phyloP scores from a whole-genome alignment of 1,139 yeast genomes.

The Suhomyces bokatorum region DNA sequence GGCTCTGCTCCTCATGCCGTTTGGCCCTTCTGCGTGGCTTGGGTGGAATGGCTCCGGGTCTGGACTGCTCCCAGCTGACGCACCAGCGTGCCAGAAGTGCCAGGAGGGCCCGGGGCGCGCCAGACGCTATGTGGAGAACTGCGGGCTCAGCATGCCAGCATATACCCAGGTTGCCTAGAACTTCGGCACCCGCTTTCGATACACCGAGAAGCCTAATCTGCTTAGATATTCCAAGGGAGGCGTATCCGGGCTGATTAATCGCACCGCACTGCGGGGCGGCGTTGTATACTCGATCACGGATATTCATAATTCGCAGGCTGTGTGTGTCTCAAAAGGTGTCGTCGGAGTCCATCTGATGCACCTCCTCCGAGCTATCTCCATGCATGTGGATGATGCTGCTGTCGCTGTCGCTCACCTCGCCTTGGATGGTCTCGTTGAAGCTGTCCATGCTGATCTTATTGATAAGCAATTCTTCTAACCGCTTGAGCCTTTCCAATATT shows the following conservation, averaged over 20 bases:
- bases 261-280: not conserved
- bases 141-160: not conserved
- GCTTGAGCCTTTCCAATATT: conserved; percentile 13
- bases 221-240: not conserved
- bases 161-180: not conserved
- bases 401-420: conserved; percentile 4
- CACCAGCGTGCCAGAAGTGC: too few relatives aligned
- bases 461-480: conserved; percentile 14
- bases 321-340: conserved; percentile 2
- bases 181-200: not conserved
- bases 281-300: too few relatives aligned
- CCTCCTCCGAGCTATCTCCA: conserved; percentile 3
- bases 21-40: too few relatives aligned
- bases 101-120: too few relatives aligned
- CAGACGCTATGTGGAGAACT: not conserved
- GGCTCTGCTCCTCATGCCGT: too few relatives aligned
- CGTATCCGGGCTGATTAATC: not conserved
- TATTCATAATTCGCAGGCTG: not conserved
- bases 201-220: not conserved
- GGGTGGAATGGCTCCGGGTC: not conserved
- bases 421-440: conserved; percentile 11
- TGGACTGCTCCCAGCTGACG: not conserved
- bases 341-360: conserved; percentile 4
- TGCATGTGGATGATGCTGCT: conserved; percentile 3
- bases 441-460: conserved; percentile 7